Base-by-base conservation (phyloP, 2,329 filamentous ascomycete genomes). In the Neocatenulostroma microsporum region DNA sequence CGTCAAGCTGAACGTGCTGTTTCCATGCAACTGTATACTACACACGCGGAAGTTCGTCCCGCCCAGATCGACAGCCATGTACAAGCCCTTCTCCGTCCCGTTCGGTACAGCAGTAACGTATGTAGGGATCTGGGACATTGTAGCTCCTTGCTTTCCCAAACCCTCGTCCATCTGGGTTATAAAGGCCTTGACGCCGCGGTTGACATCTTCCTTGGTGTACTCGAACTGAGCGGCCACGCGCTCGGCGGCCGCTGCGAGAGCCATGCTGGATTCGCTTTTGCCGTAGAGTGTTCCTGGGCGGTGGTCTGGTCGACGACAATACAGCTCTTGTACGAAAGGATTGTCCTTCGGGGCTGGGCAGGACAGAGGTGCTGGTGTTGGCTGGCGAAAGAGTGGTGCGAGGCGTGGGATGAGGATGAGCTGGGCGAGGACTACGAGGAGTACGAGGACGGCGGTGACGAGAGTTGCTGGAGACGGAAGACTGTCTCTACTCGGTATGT, bases 1-100 rank as follows among this genome's bases (percentile, higher is more conserved):
- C 36, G 83, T 93, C 52, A 96, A 76, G 62, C 84, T 85, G 70
- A 95, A 96, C 39, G 87, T 95, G 53, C 82, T 88, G 67, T 96
- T 86, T 56, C 91, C 91, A 59, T 94, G 88, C 43, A 98, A 73
- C 51, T 84, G 76, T 55, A 98, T 83, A 28, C 89, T 95, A 69
- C 91, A 98, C 55, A 98, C 91, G 52, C 91, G 83, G 66, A 96
- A 94, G 68, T 98, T 98, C 47, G 91, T 98, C 53, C 91, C 91
- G 45, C 91, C 91, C n/a, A 98, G 75, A 57, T 98, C 91, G 47
- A 98, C 88, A 25, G 91, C 89, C 57, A 98, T 79, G 66, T 95
- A 98, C 25, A 95, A 72, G 31, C 91, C 91, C 86, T 95, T 94
- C 67, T 98, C 91, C 3, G 88, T 95, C 53, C 91, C 91, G 73